These are phyloP conservation scores for Theobroma grandiflorum DNA, from an alignment of 441 rosid genomes.

Conservation along the genomic window DNA sequence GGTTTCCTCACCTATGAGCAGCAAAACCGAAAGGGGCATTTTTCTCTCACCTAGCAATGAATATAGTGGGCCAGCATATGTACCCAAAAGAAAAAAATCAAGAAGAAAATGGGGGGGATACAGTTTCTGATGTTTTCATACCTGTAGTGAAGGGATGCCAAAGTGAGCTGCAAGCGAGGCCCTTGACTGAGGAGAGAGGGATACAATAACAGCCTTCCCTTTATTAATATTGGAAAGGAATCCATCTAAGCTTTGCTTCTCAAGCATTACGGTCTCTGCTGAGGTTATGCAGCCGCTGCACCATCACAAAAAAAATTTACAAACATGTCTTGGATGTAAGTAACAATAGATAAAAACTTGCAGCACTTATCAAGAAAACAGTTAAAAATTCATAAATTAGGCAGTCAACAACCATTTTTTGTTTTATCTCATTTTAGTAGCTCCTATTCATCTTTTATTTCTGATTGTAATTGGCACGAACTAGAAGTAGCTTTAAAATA, in stretches of 20 bases:
- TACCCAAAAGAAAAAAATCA: too few relatives aligned
- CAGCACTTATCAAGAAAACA: not conserved
- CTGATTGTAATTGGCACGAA: not conserved
- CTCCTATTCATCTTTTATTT: not conserved
- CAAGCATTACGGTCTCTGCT: slow-evolving; percentile 96
- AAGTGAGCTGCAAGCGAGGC: slow-evolving; percentile 90
- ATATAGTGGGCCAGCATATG: too few relatives aligned
- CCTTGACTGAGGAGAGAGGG: slow-evolving; percentile 90
- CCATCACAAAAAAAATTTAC: slow-evolving; percentile 17
- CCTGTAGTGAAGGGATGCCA: slow-evolving; percentile 74
- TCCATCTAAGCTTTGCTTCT: slow-evolving; percentile 95
- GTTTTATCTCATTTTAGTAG: not conserved
- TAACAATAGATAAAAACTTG: not conserved
- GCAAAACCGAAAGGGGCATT: too few relatives aligned
- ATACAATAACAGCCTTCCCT: slow-evolving; percentile 70
- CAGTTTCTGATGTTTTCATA: slow-evolving; percentile 18
- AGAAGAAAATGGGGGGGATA: too few relatives aligned
- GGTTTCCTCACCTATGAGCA: too few relatives aligned
- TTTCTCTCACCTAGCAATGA: too few relatives aligned
- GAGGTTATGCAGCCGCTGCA: slow-evolving; percentile 97
- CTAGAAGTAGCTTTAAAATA: not conserved
- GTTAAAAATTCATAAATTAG: not conserved
- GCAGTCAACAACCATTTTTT: not conserved
- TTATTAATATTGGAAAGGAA: slow-evolving; percentile 70
- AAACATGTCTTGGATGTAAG: not conserved